phyloP scores from a whole-genome alignment of 169 alveolate species.

The Neospora caninum region DNA sequence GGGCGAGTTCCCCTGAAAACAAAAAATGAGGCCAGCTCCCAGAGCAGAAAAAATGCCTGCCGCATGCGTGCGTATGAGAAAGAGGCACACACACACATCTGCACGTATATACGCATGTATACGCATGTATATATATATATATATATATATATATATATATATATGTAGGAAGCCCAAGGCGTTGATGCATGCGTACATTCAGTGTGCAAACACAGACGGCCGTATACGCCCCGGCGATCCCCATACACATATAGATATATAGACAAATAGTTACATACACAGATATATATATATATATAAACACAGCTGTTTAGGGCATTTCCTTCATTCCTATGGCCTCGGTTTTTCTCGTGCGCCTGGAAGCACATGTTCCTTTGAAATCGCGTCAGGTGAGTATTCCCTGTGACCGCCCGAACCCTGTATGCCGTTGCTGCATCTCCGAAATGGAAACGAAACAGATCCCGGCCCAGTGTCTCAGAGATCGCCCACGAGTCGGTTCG shows the following conservation, averaged over 20 bases:
- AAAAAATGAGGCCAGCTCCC: neutral
- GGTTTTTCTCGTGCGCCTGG: too few relatives aligned
- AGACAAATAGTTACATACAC: neutral
- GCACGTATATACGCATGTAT: neutral
- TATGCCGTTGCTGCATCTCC: too few relatives aligned
- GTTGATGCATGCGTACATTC: too few relatives aligned
- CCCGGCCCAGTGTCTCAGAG: neutral
- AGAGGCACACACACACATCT: neutral
- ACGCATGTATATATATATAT: neutral
- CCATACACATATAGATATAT: neutral
- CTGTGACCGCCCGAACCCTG: too few relatives aligned
- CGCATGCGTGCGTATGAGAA: neutral
- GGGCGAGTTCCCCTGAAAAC: conserved; percentile 47
- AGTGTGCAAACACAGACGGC: neutral
- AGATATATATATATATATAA: neutral
- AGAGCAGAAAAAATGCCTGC: neutral
- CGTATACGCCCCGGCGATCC: neutral
- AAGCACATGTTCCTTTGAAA: too few relatives aligned
- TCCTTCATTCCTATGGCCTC: too few relatives aligned
- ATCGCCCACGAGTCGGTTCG: conserved; percentile 20
- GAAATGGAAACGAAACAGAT: too few relatives aligned
- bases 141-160: neutral
- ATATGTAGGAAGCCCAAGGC: too few relatives aligned
- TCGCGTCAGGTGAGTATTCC: too few relatives aligned
- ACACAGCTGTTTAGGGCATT: neutral